These are phyloP conservation scores for Stephania yunnanensis DNA, from an alignment of 164 flowering plant genomes.

Conservation along the genomic window DNA sequence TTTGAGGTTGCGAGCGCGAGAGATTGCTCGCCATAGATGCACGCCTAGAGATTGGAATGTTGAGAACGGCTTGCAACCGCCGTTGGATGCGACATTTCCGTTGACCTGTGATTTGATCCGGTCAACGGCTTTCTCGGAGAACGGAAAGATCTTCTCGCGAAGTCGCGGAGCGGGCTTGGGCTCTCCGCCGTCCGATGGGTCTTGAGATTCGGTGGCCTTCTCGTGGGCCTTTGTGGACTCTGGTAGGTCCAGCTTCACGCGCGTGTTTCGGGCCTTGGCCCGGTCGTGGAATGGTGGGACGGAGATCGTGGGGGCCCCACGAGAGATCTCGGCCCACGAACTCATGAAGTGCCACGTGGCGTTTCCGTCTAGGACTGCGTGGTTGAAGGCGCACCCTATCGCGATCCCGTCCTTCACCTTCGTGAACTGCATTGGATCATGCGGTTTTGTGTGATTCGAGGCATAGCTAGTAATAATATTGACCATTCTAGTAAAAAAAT, in stretches of 20 bases:
- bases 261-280: slow-evolving; percentile 64
- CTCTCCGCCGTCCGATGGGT: slow-evolving; percentile 15
- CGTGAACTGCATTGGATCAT: slow-evolving; percentile 43
- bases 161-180: slow-evolving; percentile 29
- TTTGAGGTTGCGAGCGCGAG: slow-evolving; percentile 59
- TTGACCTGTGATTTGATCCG: slow-evolving; percentile 62
- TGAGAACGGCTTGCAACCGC: slow-evolving; percentile 54
- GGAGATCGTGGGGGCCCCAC: slow-evolving; percentile 43
- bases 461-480: too few species aligned
- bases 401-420: slow-evolving; percentile 85
- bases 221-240: slow-evolving; percentile 21
- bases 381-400: slow-evolving; percentile 90
- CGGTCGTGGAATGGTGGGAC: slow-evolving; percentile 76
- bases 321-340: slow-evolving; percentile 79
- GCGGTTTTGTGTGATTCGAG: too few species aligned
- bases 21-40: slow-evolving; percentile 79
- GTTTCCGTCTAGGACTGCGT: slow-evolving; percentile 77
- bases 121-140: slow-evolving; percentile 60
- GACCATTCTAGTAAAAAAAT: too few species aligned
- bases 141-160: slow-evolving; percentile 68
- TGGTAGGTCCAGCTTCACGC: slow-evolving; percentile 74
- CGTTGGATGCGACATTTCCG: slow-evolving; percentile 23
- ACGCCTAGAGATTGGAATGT: slow-evolving; percentile 72
- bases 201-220: slow-evolving; percentile 8
- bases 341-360: slow-evolving; percentile 99